These are phyloP conservation scores for Solanum chacoense DNA, from an alignment of 305 asterid genomes.

Conservation along the genomic window DNA sequence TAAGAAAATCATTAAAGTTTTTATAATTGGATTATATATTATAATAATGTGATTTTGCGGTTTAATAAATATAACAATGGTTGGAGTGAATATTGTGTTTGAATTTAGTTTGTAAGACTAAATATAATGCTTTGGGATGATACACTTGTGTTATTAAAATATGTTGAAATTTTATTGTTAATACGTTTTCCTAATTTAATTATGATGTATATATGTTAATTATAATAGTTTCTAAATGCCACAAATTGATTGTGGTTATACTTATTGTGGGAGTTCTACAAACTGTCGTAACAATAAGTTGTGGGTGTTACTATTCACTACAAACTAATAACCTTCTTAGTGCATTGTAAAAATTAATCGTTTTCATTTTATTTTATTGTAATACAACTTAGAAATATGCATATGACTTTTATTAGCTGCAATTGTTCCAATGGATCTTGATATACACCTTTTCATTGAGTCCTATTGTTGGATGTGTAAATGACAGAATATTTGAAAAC, in stretches of 20 bases:
- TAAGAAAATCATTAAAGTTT: no score
- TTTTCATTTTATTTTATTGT: neutral
- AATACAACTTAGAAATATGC: neutral
- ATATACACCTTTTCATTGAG: neutral
- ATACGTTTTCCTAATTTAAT: no score
- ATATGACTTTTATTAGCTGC: neutral
- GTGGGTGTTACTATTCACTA: neutral
- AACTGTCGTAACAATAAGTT: neutral
- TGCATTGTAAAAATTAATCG: neutral
- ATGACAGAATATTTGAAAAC: neutral
- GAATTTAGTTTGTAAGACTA: neutral
- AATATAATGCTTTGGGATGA: neutral
- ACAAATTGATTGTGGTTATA: neutral
- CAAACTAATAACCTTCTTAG: neutral
- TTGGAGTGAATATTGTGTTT: neutral
- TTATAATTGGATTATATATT: neutral
- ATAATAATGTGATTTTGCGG: neutral
- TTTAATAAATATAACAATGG: neutral
- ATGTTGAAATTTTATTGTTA: neutral
- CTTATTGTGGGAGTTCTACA: neutral
- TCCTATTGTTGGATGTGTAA: neutral
- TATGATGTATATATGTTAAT: neutral
- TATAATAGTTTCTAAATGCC: neutral
- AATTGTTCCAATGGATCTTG: neutral
- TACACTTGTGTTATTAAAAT: neutral